Evolutionary conservation across 148 eudicot genomes (phyloP), one percentile per base, ranked within the genome.

Genomic region (Agrostemma githago): DNA sequence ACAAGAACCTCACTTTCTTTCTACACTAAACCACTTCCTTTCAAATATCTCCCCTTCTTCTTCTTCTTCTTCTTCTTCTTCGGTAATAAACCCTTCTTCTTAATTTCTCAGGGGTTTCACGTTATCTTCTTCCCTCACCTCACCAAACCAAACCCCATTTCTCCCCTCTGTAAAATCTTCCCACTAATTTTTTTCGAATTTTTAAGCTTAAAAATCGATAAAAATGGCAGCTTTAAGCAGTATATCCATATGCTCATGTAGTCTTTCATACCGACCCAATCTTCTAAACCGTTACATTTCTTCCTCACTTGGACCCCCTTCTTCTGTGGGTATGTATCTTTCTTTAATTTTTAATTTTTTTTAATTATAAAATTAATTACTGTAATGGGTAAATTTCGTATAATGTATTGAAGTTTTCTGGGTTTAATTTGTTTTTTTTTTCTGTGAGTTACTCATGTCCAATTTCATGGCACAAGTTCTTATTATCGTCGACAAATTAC

Each of bases 201-300:
- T 80, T 43, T 6, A 57, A 43, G 51, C 68, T 77, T 48, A 57
- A 43, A 1, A n/a, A 46, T 15, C 48, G 20, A n/a, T 69, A 60
- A 64, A 48, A 82, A 88, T 91, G 96, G 85, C 92, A 34, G 82
- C 92, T 82, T 79, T 88, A 53, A 85, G 84, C 39, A 87, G 88
- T 2, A 48, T 83, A 11, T 84, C 92, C 6, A 80, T 85, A 14
- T 85, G 88, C 51, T 86, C 89, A 26, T 83, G 86, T 79, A 83
- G 66, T 74, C 51, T 84, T 14, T 79, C 81, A 68, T 76, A 72
- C 62, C 88, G 86, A 17, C 87, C 92, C 3, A 84, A 69, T 72
- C 82, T 71, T 68, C 48, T 57, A 8, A 80, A 56, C 44, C 86
- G 81, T 58, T 79, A 70, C 79, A 72, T 86, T 80, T 83, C 83